Evolutionary conservation across 2,329 filamentous ascomycete genomes (phyloP).

Genomic region (Dothideomycetes sp.): DNA sequence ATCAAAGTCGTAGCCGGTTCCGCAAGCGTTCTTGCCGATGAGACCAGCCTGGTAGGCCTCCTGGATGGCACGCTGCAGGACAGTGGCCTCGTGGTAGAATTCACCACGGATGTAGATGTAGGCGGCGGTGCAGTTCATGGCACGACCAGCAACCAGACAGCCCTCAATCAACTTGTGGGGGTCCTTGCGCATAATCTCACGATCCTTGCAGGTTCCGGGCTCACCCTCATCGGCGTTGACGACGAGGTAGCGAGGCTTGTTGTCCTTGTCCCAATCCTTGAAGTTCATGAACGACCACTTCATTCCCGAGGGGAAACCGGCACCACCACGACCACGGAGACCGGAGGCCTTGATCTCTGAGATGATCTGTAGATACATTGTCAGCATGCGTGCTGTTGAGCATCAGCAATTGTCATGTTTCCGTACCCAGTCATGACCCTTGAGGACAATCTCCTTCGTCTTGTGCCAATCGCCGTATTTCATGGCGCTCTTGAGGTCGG

Average conservation of each 20-base stretch:
- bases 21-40: conserved; percentile 97
- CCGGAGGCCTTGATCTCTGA: conserved; percentile 95
- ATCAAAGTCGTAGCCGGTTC: conserved; percentile 94
- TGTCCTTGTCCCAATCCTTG: conserved; percentile 98
- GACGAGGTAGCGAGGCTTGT: conserved; percentile 88
- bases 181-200: conserved; percentile 99
- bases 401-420: neutral
- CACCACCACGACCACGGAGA: conserved; percentile 88
- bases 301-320: conserved; percentile 93
- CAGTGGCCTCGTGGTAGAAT: conserved; percentile 90
- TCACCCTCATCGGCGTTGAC: conserved; percentile 99
- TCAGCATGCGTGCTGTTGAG: conserved; percentile 6
- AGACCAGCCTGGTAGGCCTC: conserved; percentile 91
- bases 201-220: conserved; percentile 97
- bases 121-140: conserved; percentile 97
- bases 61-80: conserved; percentile 91
- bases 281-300: conserved; percentile 99
- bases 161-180: conserved; percentile 98
- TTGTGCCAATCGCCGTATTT: conserved; percentile 99
- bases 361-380: conserved; percentile 57
- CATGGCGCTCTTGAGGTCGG: conserved; percentile 86
- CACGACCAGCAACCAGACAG: conserved; percentile 87
- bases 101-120: conserved; percentile 99
- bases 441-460: conserved; percentile 95
- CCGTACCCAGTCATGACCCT: conserved; percentile 86